Base-by-base conservation (phyloP, 1,284 basidiomycete species). In the Papiliotrema laurentii region DNA sequence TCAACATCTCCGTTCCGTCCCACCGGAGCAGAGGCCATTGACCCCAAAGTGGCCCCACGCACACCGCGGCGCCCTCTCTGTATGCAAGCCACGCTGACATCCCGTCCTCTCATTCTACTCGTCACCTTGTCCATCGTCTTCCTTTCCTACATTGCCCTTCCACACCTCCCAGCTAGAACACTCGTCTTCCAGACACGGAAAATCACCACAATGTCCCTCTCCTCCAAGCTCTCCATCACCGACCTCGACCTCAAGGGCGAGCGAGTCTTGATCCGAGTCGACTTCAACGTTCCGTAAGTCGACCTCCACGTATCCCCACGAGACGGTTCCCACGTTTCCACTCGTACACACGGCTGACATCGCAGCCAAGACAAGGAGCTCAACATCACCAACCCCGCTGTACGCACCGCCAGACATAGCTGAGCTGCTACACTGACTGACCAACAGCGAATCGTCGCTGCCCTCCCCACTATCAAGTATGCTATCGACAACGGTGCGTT, bases 341-440 rank as follows among this genome's bases (percentile, higher is more conserved):
- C n/a, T n/a, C n/a, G n/a, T n/a, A n/a, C 19, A 18, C n/a, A 3
- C 28, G 5, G 28, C 48, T 53, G 31, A 51, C 38, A n/a, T 14
- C n/a, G 25, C 21, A 43, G 14, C 27, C 33, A 21, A 61, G 77
- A 79, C 64, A 78, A 78, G 77, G 80, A 85, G 68, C 85, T 85
- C 49, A 84, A 85, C 73, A 94, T 98, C 80, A 96, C 94, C 48
- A 98, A 97, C 80, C 87, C 91, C 60, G 90, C 91, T 53, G 90
- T 93, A 69, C 59, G 88, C 48, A 24, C 13, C 9, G 3, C 19
- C 21, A 10, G 16, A 18, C 25, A 28, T 18, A 14, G 28, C 24
- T 36, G n/a, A 21, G 33, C 13, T 45, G 14, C 9, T n/a, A 5
- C n/a, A 9, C 18, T 9, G 22, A 27, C 47, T 42, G 40, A 37